Evolutionary conservation across 805 yeast species (phyloP).

Genomic region (Kuraishia cidri): DNA sequence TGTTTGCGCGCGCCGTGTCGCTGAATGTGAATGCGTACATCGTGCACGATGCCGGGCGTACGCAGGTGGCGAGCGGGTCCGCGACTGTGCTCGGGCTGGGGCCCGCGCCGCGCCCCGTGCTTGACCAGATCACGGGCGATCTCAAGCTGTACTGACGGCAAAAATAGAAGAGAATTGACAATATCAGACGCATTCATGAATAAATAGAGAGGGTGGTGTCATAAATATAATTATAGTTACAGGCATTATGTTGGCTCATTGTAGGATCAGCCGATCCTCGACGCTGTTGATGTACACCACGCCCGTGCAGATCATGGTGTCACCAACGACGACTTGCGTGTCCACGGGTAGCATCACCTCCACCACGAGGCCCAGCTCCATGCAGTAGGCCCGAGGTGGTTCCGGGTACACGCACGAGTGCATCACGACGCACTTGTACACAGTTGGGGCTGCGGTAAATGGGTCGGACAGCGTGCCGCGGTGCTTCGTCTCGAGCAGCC

Average conservation of each 20-base stretch:
- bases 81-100: slow-evolving; percentile 97
- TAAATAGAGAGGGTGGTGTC: background rate
- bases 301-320: slow-evolving; percentile 32
- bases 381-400: slow-evolving; percentile 35
- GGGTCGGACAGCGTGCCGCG: background rate
- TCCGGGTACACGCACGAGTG: slow-evolving; percentile 17
- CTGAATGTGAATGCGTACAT: slow-evolving; percentile 70
- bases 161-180: slow-evolving; percentile 1
- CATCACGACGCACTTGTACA: slow-evolving; percentile 35
- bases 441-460: background rate
- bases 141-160: slow-evolving; percentile 55
- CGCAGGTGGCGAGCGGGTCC: slow-evolving; percentile 93
- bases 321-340: slow-evolving; percentile 28
- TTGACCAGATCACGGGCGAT: slow-evolving; percentile 77
- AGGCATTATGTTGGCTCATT: background rate
- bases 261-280: slow-evolving; percentile 29
- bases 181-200: background rate
- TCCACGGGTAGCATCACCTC: slow-evolving; percentile 21
- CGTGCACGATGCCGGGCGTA: slow-evolving; percentile 94
- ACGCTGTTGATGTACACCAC: slow-evolving; percentile 32
- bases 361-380: slow-evolving; percentile 35
- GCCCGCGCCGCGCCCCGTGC: slow-evolving; percentile 79
- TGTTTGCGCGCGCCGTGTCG: slow-evolving; percentile 76
- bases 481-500: background rate
- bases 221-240: background rate